A percentile compares a stretch with the other conserved stretches of the same genome.
Evolutionary conservation across 2,329 filamentous ascomycete genomes (phyloP).

Genomic region (Graphilbum fragrans): DNA sequence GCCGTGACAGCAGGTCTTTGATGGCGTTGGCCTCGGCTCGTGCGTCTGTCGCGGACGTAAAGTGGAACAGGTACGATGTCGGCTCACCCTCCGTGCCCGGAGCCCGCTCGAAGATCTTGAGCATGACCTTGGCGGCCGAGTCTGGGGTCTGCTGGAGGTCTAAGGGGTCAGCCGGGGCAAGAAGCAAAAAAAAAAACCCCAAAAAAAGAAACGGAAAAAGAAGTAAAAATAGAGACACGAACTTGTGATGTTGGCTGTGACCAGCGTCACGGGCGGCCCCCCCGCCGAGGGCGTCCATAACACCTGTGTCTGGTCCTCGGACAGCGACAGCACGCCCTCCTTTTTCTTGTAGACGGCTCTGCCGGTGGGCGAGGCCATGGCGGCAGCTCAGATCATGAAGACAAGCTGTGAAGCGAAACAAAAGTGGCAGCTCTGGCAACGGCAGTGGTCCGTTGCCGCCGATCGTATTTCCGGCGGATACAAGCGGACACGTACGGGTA

Average conservation of each 20-base stretch:
- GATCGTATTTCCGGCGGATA: too few species aligned
- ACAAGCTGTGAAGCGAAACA: background rate
- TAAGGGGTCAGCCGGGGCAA: conserved; percentile 20
- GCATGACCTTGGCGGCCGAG: conserved; percentile 77
- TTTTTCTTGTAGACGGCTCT: conserved; percentile 87
- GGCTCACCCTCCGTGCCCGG: conserved; percentile 41
- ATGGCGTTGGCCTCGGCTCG: conserved; percentile 75
- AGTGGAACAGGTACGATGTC: conserved; percentile 73
- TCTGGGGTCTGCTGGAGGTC: conserved; percentile 93
- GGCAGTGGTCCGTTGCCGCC: too few species aligned
- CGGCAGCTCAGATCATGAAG: background rate
- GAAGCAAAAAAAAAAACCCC: background rate
- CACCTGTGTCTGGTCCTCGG: conserved; percentile 59
- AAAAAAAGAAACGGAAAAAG: too few species aligned
- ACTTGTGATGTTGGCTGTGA: conserved; percentile 73
- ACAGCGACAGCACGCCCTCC: conserved; percentile 71
- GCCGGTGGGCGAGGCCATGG: conserved; percentile 50
- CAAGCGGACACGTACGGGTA: too few species aligned
- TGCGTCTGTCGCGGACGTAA: conserved; percentile 65
- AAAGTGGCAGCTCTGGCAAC: too few species aligned
- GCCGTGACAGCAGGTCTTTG: conserved; percentile 66
- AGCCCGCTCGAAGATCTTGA: conserved; percentile 76
- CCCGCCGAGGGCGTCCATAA: conserved; percentile 63
- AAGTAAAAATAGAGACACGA: conserved; percentile 9
- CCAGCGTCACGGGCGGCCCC: conserved; percentile 54